These are phyloP conservation scores for Cucurbita pepo DNA, from an alignment of 306 rosid genomes.

Conservation along the genomic window DNA sequence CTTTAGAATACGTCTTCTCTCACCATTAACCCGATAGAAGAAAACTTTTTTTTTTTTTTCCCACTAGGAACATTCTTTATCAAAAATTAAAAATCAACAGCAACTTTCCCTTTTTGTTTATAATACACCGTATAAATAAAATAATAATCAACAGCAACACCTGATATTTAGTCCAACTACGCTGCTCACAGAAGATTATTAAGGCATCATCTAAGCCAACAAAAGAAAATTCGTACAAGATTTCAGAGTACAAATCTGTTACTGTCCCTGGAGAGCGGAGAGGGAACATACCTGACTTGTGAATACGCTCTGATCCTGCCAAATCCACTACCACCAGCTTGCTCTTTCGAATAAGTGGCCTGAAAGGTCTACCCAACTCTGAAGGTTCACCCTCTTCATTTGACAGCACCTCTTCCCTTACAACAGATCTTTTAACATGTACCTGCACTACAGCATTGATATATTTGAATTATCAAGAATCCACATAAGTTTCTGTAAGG, in stretches of 20 bases:
- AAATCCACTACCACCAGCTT: slow-evolving; percentile 92
- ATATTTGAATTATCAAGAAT: slow-evolving; percentile 18
- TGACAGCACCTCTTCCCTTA: slow-evolving; percentile 36
- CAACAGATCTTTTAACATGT: slow-evolving; percentile 64
- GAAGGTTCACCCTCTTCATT: slow-evolving; percentile 59
- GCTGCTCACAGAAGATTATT: not conserved
- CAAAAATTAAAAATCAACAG: not conserved
- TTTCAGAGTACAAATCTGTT: not conserved
- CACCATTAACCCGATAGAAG: not conserved
- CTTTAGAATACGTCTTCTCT: not conserved
- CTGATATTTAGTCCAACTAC: not conserved
- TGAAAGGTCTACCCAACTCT: slow-evolving; percentile 54
- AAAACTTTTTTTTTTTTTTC: not conserved
- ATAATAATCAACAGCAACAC: not conserved
- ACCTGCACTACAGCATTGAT: slow-evolving; percentile 38
- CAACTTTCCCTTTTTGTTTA: not conserved
- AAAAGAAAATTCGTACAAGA: not conserved
- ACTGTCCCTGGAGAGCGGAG: not conserved
- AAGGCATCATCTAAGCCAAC: not conserved
- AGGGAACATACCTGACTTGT: slow-evolving; percentile 63
- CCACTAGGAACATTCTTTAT: not conserved
- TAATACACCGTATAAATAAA: not conserved
- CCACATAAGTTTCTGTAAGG: not conserved
- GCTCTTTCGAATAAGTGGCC: slow-evolving; percentile 77
- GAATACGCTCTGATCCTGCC: slow-evolving; percentile 96